phyloP scores from a whole-genome alignment of 2,329 filamentous ascomycete genomes.

The Madurella mycetomatis region DNA sequence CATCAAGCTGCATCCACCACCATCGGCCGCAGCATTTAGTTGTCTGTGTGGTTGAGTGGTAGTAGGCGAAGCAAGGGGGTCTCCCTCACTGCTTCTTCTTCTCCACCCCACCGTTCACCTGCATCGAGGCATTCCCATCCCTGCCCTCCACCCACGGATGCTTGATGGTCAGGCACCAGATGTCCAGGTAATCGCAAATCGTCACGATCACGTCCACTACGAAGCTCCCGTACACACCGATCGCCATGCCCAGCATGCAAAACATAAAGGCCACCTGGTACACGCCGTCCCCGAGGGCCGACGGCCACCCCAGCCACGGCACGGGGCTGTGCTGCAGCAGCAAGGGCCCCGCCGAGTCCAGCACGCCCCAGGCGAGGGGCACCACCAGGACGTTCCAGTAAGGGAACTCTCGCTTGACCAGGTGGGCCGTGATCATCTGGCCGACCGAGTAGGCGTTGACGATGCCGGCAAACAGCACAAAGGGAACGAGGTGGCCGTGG shows the following conservation, averaged over 20 bases:
- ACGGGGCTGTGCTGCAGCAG: slow-evolving; percentile 49
- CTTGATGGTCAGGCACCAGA: slow-evolving; percentile 98
- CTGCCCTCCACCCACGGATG: slow-evolving; percentile 56
- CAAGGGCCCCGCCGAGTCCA: slow-evolving; percentile 73
- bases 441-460: slow-evolving; percentile 94
- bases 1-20: no score
- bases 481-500: slow-evolving; percentile 78
- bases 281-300: slow-evolving; percentile 66
- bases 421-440: slow-evolving; percentile 90
- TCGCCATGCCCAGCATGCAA: slow-evolving; percentile 72
- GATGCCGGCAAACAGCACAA: slow-evolving; percentile 80
- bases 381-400: slow-evolving; percentile 82
- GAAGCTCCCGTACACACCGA: slow-evolving; percentile 96
- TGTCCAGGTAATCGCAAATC: slow-evolving; percentile 96
- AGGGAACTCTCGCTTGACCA: slow-evolving; percentile 83
- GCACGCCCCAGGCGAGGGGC: slow-evolving; percentile 71
- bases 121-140: slow-evolving; percentile 29
- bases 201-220: slow-evolving; percentile 95
- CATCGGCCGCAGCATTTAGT: no score
- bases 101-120: slow-evolving; percentile 37
- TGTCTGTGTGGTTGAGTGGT: no score
- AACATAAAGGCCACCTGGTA: slow-evolving; percentile 85
- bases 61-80: no score
- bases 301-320: slow-evolving; percentile 72
- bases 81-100: slow-evolving; percentile 32